These are phyloP conservation scores for Myriosclerotinia duriaeana DNA, from an alignment of 2,329 filamentous ascomycete genomes.

Conservation along the genomic window DNA sequence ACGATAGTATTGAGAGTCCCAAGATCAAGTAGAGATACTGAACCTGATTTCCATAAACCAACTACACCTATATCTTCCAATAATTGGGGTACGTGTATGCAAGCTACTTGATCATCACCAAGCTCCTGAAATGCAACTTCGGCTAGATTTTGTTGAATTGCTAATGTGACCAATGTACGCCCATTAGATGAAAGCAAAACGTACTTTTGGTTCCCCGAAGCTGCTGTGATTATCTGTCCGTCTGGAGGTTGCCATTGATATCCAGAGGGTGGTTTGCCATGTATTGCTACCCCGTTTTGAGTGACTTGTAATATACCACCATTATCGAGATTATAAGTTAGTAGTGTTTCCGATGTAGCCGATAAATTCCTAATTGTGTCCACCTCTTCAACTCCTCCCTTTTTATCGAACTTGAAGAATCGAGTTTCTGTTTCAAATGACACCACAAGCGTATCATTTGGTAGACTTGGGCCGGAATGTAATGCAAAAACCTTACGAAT, in stretches of 20 bases:
- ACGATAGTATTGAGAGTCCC: slow-evolving; percentile 64
- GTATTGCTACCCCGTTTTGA: slow-evolving; percentile 58
- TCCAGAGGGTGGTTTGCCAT: slow-evolving; percentile 59
- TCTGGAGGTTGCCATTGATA: slow-evolving; percentile 57
- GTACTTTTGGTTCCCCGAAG: slow-evolving; percentile 69
- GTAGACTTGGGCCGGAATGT: slow-evolving; percentile 49
- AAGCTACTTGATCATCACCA: slow-evolving; percentile 75
- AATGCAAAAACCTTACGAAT: slow-evolving; percentile 73
- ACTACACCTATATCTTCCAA: slow-evolving; percentile 69
- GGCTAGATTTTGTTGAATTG: slow-evolving; percentile 55
- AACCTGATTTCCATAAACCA: slow-evolving; percentile 84
- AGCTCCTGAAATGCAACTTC: slow-evolving; percentile 61
- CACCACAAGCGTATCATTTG: slow-evolving; percentile 70
- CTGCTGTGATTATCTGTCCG: slow-evolving; percentile 68
- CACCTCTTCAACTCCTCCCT: slow-evolving; percentile 83
- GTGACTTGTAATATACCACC: slow-evolving; percentile 76
- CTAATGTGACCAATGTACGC: slow-evolving; percentile 67
- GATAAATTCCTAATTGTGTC: slow-evolving; percentile 70
- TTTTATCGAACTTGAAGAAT: slow-evolving; percentile 70
- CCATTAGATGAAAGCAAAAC: slow-evolving; percentile 76
- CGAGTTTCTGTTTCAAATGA: slow-evolving; percentile 83
- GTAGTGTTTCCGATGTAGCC: slow-evolving; percentile 69
- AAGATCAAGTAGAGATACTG: slow-evolving; percentile 71
- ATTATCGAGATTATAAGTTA: slow-evolving; percentile 64
- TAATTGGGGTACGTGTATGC: slow-evolving; percentile 70